Evolutionary conservation across 177 flowering plant species (phyloP).

Genomic region (Vitis hybrid): DNA sequence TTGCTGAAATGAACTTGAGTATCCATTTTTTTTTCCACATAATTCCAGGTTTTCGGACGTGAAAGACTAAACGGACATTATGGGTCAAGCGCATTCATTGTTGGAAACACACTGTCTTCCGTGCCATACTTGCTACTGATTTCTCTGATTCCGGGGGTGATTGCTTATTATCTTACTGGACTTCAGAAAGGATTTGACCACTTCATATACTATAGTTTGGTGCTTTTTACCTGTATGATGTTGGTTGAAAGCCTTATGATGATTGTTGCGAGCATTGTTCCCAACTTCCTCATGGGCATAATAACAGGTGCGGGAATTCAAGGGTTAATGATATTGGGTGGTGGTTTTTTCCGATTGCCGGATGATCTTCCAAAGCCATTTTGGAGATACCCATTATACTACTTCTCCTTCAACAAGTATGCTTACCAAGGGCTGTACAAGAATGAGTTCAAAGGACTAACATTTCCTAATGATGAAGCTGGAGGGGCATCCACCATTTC

Average conservation of each 20-base stretch:
- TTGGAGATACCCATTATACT: conserved; percentile 61
- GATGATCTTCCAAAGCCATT: conserved; percentile 45
- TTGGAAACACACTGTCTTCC: conserved; percentile 59
- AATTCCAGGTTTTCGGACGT: conserved; percentile 42
- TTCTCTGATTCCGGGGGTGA: conserved; percentile 44
- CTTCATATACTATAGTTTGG: conserved; percentile 32
- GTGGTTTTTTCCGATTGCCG: conserved; percentile 54
- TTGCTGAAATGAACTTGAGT: no score
- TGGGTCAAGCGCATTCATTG: conserved; percentile 41
- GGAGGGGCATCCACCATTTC: not conserved
- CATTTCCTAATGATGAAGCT: conserved; percentile 23
- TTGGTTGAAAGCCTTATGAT: conserved; percentile 66
- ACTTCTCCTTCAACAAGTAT: conserved; percentile 57
- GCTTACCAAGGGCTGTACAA: conserved; percentile 58
- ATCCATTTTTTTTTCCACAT: not conserved
- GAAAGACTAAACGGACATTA: conserved; percentile 72
- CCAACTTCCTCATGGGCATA: conserved; percentile 61
- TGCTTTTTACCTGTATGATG: conserved; percentile 35
- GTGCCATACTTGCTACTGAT: conserved; percentile 45
- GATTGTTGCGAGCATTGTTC: conserved; percentile 53
- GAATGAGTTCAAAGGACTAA: conserved; percentile 56
- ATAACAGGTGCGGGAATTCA: conserved; percentile 64
- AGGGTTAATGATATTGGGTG: conserved; percentile 50
- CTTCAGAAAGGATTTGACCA: conserved; percentile 35
- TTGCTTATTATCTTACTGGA: conserved; percentile 41